Conservation (phyloP, 2,329 filamentous ascomycete species). For the Incumbomyces delicatus region DNA sequence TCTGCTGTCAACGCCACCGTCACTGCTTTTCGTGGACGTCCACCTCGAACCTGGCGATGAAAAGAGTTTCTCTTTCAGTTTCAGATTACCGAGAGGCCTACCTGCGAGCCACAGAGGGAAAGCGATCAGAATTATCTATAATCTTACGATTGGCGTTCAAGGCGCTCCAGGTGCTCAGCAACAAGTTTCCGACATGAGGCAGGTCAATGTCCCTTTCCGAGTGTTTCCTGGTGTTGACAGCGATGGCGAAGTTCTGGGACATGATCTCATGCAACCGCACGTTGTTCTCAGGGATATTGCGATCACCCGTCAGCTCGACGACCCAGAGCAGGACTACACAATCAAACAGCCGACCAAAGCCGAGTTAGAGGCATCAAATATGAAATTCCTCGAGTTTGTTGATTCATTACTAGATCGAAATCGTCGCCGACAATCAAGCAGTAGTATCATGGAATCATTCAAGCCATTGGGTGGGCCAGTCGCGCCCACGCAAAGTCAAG, state of each 20-base stretch:
- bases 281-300: slow-evolving; percentile 80
- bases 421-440: slow-evolving; percentile 19
- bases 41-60: slow-evolving; percentile 81
- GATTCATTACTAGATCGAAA: slow-evolving; percentile 17
- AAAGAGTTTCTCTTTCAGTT: slow-evolving; percentile 75
- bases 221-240: slow-evolving; percentile 87
- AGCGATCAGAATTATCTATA: slow-evolving; percentile 85
- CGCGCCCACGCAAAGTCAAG: slow-evolving; percentile 40
- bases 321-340: slow-evolving; percentile 32
- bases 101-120: slow-evolving; percentile 85
- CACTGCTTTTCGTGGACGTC: slow-evolving; percentile 89
- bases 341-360: slow-evolving; percentile 30
- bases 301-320: slow-evolving; percentile 46
- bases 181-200: slow-evolving; percentile 70
- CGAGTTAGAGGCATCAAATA: slow-evolving; percentile 56
- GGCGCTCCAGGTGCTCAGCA: slow-evolving; percentile 58
- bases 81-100: slow-evolving; percentile 76
- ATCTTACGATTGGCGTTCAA: slow-evolving; percentile 84
- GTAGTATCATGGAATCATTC: slow-evolving; percentile 12
- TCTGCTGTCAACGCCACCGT: slow-evolving; percentile 87
- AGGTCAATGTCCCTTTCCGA: slow-evolving; percentile 86
- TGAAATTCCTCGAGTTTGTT: slow-evolving; percentile 36
- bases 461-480: slow-evolving; percentile 26
- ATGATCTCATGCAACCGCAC: slow-evolving; percentile 91
- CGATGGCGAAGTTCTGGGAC: slow-evolving; percentile 77